These are phyloP conservation scores for Pelagomonas calceolata DNA, from an alignment of 108 stramenopile species.

Conservation along the genomic window DNA sequence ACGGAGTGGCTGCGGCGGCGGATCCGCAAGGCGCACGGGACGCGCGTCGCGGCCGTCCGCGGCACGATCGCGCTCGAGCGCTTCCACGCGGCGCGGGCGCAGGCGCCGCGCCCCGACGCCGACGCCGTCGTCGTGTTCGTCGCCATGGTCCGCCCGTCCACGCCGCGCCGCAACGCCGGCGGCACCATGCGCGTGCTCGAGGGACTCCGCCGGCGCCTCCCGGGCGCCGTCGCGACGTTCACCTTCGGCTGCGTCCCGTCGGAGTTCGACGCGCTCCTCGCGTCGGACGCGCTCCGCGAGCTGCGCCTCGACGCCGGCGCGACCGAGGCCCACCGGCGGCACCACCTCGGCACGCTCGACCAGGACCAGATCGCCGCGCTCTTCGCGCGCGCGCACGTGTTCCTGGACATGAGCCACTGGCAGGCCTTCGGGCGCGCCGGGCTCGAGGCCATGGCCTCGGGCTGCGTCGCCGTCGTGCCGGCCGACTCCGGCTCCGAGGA, in stretches of 20 bases:
- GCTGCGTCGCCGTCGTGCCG: neutral
- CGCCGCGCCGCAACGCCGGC: neutral
- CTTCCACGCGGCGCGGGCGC: neutral
- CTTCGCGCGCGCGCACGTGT: neutral
- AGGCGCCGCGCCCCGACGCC: too few species aligned
- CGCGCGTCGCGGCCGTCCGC: neutral
- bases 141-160: neutral
- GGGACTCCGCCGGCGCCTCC: neutral
- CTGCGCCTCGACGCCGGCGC: too few species aligned
- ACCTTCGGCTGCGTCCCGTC: neutral
- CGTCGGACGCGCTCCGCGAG: neutral
- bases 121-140: neutral
- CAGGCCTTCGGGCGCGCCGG: neutral
- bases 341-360: neutral
- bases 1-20: neutral
- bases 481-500: neutral
- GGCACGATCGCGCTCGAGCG: neutral
- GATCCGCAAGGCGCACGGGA: neutral
- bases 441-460: neutral
- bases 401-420: neutral
- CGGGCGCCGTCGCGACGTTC: neutral
- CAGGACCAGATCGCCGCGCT: neutral
- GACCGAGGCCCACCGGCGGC: too few species aligned
- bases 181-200: neutral
- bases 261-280: neutral